Evolutionary conservation across 2,329 filamentous ascomycete species (phyloP), one percentile per base, ranked within the genome.

Genomic region (Waltergamsia citrina): DNA sequence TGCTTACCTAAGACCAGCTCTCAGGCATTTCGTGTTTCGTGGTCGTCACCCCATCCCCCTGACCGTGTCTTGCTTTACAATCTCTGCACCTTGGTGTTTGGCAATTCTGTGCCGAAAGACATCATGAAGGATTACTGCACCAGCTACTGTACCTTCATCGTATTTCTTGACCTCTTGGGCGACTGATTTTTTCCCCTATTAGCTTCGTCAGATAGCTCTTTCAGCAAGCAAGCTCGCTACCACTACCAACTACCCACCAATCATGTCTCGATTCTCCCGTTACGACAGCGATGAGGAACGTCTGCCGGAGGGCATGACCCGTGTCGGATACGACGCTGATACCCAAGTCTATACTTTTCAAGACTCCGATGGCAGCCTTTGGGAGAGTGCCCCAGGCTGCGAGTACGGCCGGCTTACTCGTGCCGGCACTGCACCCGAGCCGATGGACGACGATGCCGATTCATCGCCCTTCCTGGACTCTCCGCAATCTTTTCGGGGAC

Each of bases 291-390:
- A 74, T 41, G 59, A 65, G 16, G 58, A 67, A 37, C 67, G 71
- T 28, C 62, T 76, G 12, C 71, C 71, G 3, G 57, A 65, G 26
- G 71, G 70, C 50, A 71, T 75, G 62, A 48, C 55, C 27, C 62
- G 71, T 37, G 56, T 71, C 19, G 69, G 68, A 42, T 75, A 76
- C 54, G 71, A 75, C 40, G 67, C 69, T 35, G 69, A 74, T 48
- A 64, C 58, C 2, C 60, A 71, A 43, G 52, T 57, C 34, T 74
- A 74, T 52, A 70, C 64, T 15, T 74, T 66, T 50, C 59, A 58
- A 36, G 68, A 71, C 35, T 38, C 49, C 17, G 56, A 65, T 29
- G 71, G 70, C 29, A 62, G 53, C 36, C 52, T 57, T 42, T 75
- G 66, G 59, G 63, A 71, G 44, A 63, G 67, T 23, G 60, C 60